Evolutionary conservation across 129 eudicot species (phyloP), one percentile per base, ranked within the genome.

Genomic region (Centaurea solstitialis): DNA sequence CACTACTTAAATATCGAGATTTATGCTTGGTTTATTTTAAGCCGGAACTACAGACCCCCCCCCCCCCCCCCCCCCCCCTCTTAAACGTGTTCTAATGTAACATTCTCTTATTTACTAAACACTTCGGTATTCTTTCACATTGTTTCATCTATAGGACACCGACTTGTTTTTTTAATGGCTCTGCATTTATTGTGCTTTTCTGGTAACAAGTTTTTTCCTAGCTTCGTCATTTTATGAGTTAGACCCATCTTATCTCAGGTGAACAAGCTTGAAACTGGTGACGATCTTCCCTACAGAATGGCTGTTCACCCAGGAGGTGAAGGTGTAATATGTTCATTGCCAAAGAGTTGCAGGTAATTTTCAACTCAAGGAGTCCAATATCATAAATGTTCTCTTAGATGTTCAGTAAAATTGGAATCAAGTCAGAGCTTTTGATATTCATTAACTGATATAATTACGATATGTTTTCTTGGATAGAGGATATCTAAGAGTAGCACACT

Each of bases 261-360:
- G 73, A 81, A 85, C 73, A 91, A 72, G 84, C 85, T 91, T 82
- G 93, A 85, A 79, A 91, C 92, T 28, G 95, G 84, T 39, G 83
- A 72, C 68, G 93, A 93, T 79, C 80, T 96, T 80, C 99, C 99
- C 0, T 96, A 96, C 76, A 89, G 99, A 84, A 91, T 96, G 89
- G 89, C 99, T 39, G 98, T 91, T 74, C 99, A 94, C 87, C 99
- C 99, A 40, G 87, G 87, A 15, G 99, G 98, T 67, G 98, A 93
- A 53, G 98, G 98, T 64, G 70, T 95, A 28, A 88, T 95, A 45
- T 91, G 99, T 75, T 86, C 99, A 79, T 81, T 93, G 76, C 93
- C 98, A 38, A 86, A 88, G 61, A 85, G 92, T 80, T 95, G 98
- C 92, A 85, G 93, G 99, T 92, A 87, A n/a, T 61, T 45, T 83